Conservation (phyloP, 495 filamentous ascomycete genomes). For the Parmelia sp. region DNA sequence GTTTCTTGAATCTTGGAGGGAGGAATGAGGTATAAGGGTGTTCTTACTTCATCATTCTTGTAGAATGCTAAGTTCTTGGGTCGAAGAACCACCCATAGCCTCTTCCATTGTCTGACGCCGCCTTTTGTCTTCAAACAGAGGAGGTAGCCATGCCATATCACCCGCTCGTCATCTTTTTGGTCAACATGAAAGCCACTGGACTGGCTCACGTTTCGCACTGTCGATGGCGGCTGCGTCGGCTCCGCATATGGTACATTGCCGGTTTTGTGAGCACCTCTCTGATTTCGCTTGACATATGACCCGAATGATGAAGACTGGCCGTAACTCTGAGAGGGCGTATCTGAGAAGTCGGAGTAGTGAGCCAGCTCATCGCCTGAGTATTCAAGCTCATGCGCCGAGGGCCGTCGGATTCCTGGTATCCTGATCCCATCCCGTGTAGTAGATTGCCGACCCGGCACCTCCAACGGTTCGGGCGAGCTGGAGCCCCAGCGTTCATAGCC, state of each 20-base stretch:
- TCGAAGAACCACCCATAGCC: constrained; percentile 86
- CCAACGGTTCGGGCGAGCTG: constrained; percentile 59
- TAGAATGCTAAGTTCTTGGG: constrained; percentile 83
- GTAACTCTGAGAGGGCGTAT: constrained; percentile 40
- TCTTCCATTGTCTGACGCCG: constrained; percentile 92
- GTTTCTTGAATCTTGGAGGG: background rate
- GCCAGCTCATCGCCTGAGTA: constrained; percentile 86
- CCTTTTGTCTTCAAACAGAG: constrained; percentile 77
- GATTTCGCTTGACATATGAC: constrained; percentile 13
- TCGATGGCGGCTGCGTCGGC: constrained; percentile 20
- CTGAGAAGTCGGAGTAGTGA: constrained; percentile 87
- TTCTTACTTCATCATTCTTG: constrained; percentile 68
- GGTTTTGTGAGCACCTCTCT: background rate
- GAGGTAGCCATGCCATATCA: constrained; percentile 88
- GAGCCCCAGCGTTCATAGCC: constrained; percentile 38
- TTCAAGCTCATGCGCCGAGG: constrained; percentile 54
- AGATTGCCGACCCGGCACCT: constrained; percentile 22
- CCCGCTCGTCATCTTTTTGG: constrained; percentile 51
- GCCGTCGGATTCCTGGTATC: constrained; percentile 31
- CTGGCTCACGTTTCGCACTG: constrained; percentile 51
- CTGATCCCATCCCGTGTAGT: constrained; percentile 32
- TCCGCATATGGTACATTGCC: constrained; percentile 18
- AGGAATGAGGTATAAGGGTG: constrained; percentile 1
- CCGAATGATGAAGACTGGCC: constrained; percentile 20
- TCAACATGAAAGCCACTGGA: constrained; percentile 53